Percentiles rank a stretch among this genome's conserved stretches.
These are phyloP conservation scores for Chiua sp. DNA, from an alignment of 1,284 basidiomycete genomes.

Conservation along the genomic window DNA sequence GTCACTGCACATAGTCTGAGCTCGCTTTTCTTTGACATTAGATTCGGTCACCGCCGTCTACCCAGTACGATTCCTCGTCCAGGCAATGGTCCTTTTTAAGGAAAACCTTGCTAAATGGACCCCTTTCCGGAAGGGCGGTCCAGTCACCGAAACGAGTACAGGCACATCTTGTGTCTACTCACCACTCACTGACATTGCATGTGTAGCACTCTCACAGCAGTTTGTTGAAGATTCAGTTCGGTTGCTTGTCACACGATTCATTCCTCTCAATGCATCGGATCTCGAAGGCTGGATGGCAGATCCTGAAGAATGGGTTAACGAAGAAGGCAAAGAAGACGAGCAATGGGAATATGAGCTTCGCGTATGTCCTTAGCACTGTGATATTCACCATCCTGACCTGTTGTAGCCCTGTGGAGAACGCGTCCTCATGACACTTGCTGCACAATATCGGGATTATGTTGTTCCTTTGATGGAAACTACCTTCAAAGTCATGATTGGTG, in stretches of 20 bases:
- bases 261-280: constrained; percentile 81
- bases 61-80: constrained; percentile 82
- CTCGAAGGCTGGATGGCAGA: constrained; percentile 82
- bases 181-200: constrained; percentile 20
- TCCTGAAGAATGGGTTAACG: constrained; percentile 90
- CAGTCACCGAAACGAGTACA: constrained; percentile 64
- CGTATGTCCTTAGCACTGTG: constrained; percentile 44
- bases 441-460: constrained; percentile 77
- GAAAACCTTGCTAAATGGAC: constrained; percentile 81
- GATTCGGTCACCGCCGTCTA: constrained; percentile 57
- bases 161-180: constrained; percentile 2
- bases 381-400: constrained; percentile 6
- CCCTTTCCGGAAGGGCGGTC: constrained; percentile 62
- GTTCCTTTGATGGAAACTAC: constrained; percentile 70
- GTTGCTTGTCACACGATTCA: constrained; percentile 80
- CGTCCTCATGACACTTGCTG: constrained; percentile 80
- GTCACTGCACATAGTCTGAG: background rate
- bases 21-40: constrained; percentile 37
- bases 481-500: constrained; percentile 61
- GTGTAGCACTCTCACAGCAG: constrained; percentile 68
- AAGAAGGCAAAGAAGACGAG: constrained; percentile 85
- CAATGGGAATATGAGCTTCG: constrained; percentile 90
- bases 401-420: constrained; percentile 85
- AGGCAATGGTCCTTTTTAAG: constrained; percentile 89
- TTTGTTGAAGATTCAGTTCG: constrained; percentile 83